phyloP scores from a whole-genome alignment of 805 yeast genomes.

The Kluyveromyces siamensis region DNA sequence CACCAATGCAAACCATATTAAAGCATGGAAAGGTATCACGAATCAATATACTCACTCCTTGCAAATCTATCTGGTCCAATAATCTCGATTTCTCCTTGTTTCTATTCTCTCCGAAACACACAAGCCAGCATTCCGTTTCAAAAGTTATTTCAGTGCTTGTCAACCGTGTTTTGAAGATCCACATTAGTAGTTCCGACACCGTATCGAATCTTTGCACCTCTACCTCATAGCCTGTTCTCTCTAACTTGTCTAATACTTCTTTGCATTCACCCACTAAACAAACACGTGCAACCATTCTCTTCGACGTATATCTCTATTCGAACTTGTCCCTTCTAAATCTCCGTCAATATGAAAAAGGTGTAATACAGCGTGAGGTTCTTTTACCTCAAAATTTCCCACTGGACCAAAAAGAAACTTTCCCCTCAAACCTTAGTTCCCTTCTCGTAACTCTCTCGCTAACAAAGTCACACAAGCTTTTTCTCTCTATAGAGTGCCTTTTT shows the following conservation, averaged over 20 bases:
- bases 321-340: too few species aligned
- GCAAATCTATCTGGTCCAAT: background rate
- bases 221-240: background rate
- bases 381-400: too few species aligned
- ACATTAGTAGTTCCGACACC: background rate
- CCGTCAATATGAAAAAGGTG: too few species aligned
- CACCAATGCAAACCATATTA: constrained; percentile 13
- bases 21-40: constrained; percentile 13
- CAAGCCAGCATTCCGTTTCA: background rate
- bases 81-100: background rate
- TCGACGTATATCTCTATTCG: background rate
- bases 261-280: constrained; percentile 1
- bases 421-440: too few species aligned
- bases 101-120: background rate
- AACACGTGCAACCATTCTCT: background rate
- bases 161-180: background rate
- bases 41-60: background rate
- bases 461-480: too few species aligned
- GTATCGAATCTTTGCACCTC: background rate
- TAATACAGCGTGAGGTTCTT: too few species aligned
- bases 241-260: background rate
- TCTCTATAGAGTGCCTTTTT: too few species aligned
- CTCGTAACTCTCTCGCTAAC: too few species aligned
- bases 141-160: background rate
- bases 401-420: too few species aligned